Conservation (phyloP, 1,139 yeast species). For the Lizanozyma gosingica region DNA sequence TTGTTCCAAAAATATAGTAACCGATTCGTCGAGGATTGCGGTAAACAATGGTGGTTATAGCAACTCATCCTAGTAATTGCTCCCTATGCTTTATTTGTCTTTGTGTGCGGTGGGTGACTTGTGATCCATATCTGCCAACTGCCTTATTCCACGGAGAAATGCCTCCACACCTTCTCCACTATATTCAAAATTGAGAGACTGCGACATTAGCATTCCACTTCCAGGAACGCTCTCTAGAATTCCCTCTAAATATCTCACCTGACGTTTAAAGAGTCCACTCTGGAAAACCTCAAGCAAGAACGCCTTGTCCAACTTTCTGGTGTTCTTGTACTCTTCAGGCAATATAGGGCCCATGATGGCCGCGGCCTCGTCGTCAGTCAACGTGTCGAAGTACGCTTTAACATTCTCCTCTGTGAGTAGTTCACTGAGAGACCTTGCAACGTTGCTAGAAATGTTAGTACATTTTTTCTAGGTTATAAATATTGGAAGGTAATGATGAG, state of each 20-base stretch:
- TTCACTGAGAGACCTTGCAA: no score
- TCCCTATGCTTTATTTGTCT: no score
- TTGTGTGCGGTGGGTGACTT: no score
- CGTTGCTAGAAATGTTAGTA: no score
- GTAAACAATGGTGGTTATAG: no score
- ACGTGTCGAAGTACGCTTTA: conserved; percentile 27
- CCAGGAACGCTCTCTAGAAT: conserved; percentile 15
- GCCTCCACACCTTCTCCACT: conserved; percentile 52
- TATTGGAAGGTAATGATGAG: no score
- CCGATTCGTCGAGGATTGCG: no score
- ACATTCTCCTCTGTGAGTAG: conserved; percentile 14
- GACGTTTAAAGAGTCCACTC: neutral
- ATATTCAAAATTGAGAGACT: conserved; percentile 42
- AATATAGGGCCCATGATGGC: neutral
- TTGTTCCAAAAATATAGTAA: no score
- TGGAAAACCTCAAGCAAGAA: neutral
- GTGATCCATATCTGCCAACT: conserved; percentile 17
- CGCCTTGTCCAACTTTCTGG: neutral
- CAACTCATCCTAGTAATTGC: no score
- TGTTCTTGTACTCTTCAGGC: neutral
- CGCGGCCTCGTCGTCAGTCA: conserved; percentile 7
- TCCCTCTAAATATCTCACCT: neutral
- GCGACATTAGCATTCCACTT: conserved; percentile 45
- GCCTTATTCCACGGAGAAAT: conserved; percentile 42
- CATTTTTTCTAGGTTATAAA: no score